These are phyloP conservation scores for Rubia peregrina DNA, from an alignment of 305 asterid species.

Conservation along the genomic window DNA sequence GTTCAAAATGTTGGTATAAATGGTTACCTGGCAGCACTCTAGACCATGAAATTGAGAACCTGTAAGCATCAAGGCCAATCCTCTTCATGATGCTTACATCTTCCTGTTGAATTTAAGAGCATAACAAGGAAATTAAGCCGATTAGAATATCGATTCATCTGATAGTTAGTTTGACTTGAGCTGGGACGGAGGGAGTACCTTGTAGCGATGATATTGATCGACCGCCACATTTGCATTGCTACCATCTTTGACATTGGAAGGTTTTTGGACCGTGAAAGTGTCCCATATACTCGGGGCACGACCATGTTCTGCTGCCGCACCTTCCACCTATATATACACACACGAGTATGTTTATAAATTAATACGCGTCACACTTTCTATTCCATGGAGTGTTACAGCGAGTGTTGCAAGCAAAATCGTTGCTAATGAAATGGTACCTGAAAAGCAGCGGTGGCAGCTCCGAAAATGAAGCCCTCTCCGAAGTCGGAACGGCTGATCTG, in stretches of 20 bases:
- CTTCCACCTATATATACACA: background rate
- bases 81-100: slow-evolving; percentile 9
- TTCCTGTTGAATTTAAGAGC: background rate
- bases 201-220: slow-evolving; percentile 10
- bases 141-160: background rate
- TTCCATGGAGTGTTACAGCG: background rate
- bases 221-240: slow-evolving; percentile 2
- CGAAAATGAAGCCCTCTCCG: background rate
- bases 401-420: background rate
- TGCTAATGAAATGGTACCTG: slow-evolving; percentile 2
- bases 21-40: background rate
- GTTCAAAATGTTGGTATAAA: background rate
- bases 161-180: background rate
- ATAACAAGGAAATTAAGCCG: background rate
- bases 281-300: slow-evolving; percentile 2
- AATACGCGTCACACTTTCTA: too few species aligned
- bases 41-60: slow-evolving; percentile 11
- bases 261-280: background rate
- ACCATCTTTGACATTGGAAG: background rate
- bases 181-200: background rate
- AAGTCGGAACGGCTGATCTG: slow-evolving; percentile 1
- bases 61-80: slow-evolving; percentile 10
- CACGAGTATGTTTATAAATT: background rate
- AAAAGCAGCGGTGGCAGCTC: slow-evolving; percentile 10
- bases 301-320: background rate